Conservation (phyloP, 2,329 filamentous ascomycete species). For the Xylaria sp. region DNA sequence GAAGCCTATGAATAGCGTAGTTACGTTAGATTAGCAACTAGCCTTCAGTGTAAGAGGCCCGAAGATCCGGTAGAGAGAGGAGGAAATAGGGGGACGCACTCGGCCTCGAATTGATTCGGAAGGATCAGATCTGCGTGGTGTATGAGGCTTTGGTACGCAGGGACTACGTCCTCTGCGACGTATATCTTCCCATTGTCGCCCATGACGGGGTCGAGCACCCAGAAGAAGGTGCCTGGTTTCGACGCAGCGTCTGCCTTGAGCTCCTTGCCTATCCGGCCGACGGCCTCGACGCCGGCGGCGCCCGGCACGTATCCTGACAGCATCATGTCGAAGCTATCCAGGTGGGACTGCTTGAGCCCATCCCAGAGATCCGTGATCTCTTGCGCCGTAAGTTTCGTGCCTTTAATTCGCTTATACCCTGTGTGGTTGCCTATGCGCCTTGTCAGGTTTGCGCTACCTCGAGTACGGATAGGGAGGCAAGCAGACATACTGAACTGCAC, state of each 20-base stretch:
- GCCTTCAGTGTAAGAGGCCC: not conserved
- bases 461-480: slow-evolving; percentile 2
- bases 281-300: slow-evolving; percentile 82
- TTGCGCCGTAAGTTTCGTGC: slow-evolving; percentile 80
- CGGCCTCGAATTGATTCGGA: slow-evolving; percentile 97
- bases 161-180: slow-evolving; percentile 89
- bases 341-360: slow-evolving; percentile 82
- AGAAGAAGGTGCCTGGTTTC: slow-evolving; percentile 84
- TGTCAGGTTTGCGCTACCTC: slow-evolving; percentile 20
- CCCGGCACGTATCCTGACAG: slow-evolving; percentile 95
- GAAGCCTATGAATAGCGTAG: slow-evolving; percentile 66
- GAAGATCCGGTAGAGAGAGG: not conserved
- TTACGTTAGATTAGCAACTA: not conserved
- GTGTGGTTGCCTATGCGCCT: slow-evolving; percentile 84
- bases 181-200: slow-evolving; percentile 94
- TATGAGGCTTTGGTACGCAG: slow-evolving; percentile 85
- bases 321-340: slow-evolving; percentile 93
- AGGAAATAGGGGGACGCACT: slow-evolving; percentile 67
- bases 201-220: slow-evolving; percentile 98
- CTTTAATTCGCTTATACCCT: slow-evolving; percentile 88
- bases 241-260: slow-evolving; percentile 73
- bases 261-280: slow-evolving; percentile 85
- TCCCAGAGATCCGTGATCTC: slow-evolving; percentile 88
- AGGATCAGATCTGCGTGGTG: slow-evolving; percentile 88
- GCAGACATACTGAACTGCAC: slow-evolving; percentile 88